These are phyloP conservation scores for Xylariaceae sp. DNA, from an alignment of 2,329 filamentous ascomycete species.

Conservation along the genomic window DNA sequence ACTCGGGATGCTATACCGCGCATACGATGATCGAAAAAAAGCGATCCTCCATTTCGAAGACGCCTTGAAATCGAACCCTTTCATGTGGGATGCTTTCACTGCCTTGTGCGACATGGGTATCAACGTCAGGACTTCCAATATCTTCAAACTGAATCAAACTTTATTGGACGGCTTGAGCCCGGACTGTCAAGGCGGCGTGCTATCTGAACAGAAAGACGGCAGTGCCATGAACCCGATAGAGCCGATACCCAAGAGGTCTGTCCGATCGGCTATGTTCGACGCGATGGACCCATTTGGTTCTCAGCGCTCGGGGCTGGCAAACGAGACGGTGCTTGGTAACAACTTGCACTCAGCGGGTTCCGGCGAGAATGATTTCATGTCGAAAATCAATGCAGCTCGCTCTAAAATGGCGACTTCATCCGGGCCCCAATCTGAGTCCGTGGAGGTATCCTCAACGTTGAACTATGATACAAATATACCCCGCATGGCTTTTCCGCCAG, in stretches of 20 bases:
- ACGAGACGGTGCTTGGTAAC: constrained; percentile 31
- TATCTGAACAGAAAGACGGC: constrained; percentile 31
- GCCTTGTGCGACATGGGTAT: constrained; percentile 82
- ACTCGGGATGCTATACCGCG: constrained; percentile 79
- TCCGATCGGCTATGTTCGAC: constrained; percentile 30
- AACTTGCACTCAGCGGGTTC: constrained; percentile 34
- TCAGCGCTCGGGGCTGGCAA: constrained; percentile 31
- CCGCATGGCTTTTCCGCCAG: constrained; percentile 25
- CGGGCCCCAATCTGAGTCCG: constrained; percentile 41
- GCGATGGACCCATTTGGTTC: constrained; percentile 45
- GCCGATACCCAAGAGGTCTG: constrained; percentile 32
- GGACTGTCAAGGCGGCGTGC: constrained; percentile 23
- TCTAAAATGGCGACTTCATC: constrained; percentile 34
- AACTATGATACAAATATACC: constrained; percentile 30
- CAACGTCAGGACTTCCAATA: constrained; percentile 71
- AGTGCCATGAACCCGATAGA: constrained; percentile 29
- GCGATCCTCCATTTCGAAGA: constrained; percentile 84
- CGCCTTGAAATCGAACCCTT: constrained; percentile 80
- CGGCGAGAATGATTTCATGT: constrained; percentile 47
- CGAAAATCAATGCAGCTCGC: constrained; percentile 46
- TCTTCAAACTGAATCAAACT: constrained; percentile 66
- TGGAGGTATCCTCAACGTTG: constrained; percentile 56
- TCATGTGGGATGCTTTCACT: constrained; percentile 97
- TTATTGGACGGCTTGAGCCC: constrained; percentile 41
- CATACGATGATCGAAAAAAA: constrained; percentile 73